Evolutionary conservation across 768 basidiomycete genomes (phyloP), one percentile per base, ranked within the genome.

Genomic region (Chiua virens): DNA sequence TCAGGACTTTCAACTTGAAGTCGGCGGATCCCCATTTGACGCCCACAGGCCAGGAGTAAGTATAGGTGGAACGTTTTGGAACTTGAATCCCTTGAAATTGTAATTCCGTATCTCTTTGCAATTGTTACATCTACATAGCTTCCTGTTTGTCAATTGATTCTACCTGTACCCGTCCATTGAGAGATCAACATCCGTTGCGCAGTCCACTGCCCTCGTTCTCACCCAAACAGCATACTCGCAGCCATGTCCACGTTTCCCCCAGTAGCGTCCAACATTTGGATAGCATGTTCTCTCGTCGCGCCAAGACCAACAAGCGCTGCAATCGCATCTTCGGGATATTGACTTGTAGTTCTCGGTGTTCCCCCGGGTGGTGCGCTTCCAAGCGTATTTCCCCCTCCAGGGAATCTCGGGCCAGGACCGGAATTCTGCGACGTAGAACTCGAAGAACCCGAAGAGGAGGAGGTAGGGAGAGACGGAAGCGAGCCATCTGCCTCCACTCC

Each of bases 201-300:
- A 11, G 22, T 44, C 14, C 14, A 10, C 22, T 21, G 8, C n/a
- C 32, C 37, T 25, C n/a, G n/a, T 34, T 17, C n/a, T 62, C 42
- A 62, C 61, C 66, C 85, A 65, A 98, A 98, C 48, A 97, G 65
- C 64, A 96, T 71, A 30, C 91, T 92, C 10, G 90, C 94, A 10
- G 95, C 95, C 21, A 89, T 75, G 55, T 97, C 92, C 20, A 92
- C 74, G 65, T 95, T 92, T 3, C 96, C 96, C 4, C 83, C 85
- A 1, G 92, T 80, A 5, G 90, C 88, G 14, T 87, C 80, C 53
- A 98, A 72, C 40, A 84, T 76, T 40, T 79, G 79, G 17, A 94
- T 81, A 2, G 96, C 96, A 22, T 84, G 71, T 49, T 93, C 87
- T 56, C 90, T 75, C 27, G 82, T 73, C 10, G 79, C 89, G 4